These are phyloP conservation scores for Sporothrix phasma DNA, from an alignment of 2,329 filamentous ascomycete genomes.

Conservation along the genomic window DNA sequence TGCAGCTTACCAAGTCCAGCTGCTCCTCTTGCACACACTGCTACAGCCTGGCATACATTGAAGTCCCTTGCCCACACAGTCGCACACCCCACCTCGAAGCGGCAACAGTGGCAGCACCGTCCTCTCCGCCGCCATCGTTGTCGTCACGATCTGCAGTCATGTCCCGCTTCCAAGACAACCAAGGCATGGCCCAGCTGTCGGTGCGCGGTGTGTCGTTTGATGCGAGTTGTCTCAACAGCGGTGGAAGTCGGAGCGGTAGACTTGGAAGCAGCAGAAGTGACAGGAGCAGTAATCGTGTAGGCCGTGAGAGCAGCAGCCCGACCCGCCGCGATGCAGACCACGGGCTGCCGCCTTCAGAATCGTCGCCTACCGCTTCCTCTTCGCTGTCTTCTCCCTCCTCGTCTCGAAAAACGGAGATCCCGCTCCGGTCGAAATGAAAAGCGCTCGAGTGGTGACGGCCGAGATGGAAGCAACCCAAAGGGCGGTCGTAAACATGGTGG, in stretches of 20 bases:
- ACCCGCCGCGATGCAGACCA: not conserved
- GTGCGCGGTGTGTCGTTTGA: not conserved
- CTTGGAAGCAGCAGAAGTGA: not conserved
- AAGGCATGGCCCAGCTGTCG: not conserved
- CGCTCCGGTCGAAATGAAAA: not conserved
- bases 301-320: not conserved
- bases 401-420: not conserved
- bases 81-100: not conserved
- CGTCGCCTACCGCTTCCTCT: constrained; percentile 6
- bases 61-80: constrained; percentile 11
- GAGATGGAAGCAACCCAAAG: not conserved
- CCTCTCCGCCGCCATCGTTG: not conserved
- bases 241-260: not conserved
- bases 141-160: not conserved
- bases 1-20: not conserved
- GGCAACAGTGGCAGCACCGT: not conserved
- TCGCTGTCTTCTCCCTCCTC: not conserved
- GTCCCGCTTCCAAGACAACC: not conserved
- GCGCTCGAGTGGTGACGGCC: not conserved
- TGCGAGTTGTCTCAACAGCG: not conserved
- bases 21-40: constrained; percentile 15
- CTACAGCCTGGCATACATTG: constrained; percentile 13
- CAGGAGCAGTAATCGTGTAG: no score
- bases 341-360: not conserved
- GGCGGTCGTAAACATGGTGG: not conserved